phyloP scores from a whole-genome alignment of 495 filamentous ascomycete species.

The Penicillium soppii region DNA sequence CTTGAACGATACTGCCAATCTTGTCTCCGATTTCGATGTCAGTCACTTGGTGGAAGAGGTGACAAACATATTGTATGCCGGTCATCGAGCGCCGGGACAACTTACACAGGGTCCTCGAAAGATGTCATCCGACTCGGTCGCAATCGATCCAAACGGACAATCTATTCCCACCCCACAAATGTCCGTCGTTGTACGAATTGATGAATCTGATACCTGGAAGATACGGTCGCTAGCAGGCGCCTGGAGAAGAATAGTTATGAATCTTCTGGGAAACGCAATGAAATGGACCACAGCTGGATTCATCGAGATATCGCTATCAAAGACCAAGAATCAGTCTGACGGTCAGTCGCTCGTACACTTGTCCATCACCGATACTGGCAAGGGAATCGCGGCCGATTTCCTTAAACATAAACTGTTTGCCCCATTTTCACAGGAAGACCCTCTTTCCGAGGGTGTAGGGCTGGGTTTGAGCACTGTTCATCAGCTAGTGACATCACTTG shows the following conservation, averaged over 20 bases:
- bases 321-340: slow-evolving; percentile 23
- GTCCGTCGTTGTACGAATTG: slow-evolving; percentile 56
- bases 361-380: slow-evolving; percentile 63
- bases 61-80: slow-evolving; percentile 56
- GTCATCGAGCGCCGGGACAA: slow-evolving; percentile 23
- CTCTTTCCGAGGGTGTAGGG: slow-evolving; percentile 63
- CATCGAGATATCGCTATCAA: slow-evolving; percentile 55
- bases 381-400: slow-evolving; percentile 67
- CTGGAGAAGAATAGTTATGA: slow-evolving; percentile 66
- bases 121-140: neutral
- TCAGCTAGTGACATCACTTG: slow-evolving; percentile 59
- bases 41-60: slow-evolving; percentile 57
- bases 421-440: slow-evolving; percentile 71
- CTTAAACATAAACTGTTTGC: slow-evolving; percentile 63
- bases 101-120: neutral
- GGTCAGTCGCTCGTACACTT: slow-evolving; percentile 33
- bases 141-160: neutral
- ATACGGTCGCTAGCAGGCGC: slow-evolving; percentile 62
- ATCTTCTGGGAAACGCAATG: slow-evolving; percentile 68
- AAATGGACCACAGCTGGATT: slow-evolving; percentile 64
- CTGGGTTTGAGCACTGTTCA: slow-evolving; percentile 68
- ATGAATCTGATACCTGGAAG: slow-evolving; percentile 48
- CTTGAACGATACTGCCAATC: slow-evolving; percentile 9
- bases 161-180: slow-evolving; percentile 20
- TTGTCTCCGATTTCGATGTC: slow-evolving; percentile 42